These are phyloP conservation scores for Aechmea fasciata DNA, from an alignment of 176 grass and related monocot genomes.

Conservation along the genomic window DNA sequence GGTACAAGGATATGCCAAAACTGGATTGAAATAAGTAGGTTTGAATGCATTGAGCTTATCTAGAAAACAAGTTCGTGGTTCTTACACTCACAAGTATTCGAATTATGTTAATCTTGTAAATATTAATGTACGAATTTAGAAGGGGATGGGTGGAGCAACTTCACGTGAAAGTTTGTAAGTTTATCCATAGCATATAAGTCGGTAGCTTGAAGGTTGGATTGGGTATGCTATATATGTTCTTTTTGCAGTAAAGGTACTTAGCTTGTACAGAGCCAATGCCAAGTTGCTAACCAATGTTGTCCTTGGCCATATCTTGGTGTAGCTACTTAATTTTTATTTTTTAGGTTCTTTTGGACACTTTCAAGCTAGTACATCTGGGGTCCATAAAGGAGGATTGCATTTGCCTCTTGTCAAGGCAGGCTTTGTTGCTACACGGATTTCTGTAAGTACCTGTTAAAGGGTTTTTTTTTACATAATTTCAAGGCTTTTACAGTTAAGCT, in stretches of 20 bases:
- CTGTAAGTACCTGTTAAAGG: conserved; percentile 35
- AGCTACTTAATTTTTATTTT: not conserved
- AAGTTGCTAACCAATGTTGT: not conserved
- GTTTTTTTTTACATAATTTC: not conserved
- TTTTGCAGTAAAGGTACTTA: not conserved
- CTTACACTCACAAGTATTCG: not conserved
- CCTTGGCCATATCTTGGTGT: not conserved
- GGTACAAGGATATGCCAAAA: too few relatives aligned
- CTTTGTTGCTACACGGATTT: conserved; percentile 95
- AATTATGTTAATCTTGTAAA: not conserved
- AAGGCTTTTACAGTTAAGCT: not conserved
- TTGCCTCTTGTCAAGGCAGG: conserved; percentile 71
- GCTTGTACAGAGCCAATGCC: not conserved
- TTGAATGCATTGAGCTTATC: not conserved
- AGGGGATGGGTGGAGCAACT: too few relatives aligned
- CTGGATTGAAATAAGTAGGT: not conserved
- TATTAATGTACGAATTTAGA: too few relatives aligned
- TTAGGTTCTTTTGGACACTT: conserved; percentile 98
- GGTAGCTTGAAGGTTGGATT: not conserved
- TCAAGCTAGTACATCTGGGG: conserved; percentile 88
- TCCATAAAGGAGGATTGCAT: conserved; percentile 84
- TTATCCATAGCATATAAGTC: not conserved
- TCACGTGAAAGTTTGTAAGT: too few relatives aligned
- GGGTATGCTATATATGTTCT: not conserved
- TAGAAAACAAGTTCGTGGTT: not conserved